Evolutionary conservation across 768 basidiomycete species (phyloP).

Genomic region (Pulveroboletus sp.): DNA sequence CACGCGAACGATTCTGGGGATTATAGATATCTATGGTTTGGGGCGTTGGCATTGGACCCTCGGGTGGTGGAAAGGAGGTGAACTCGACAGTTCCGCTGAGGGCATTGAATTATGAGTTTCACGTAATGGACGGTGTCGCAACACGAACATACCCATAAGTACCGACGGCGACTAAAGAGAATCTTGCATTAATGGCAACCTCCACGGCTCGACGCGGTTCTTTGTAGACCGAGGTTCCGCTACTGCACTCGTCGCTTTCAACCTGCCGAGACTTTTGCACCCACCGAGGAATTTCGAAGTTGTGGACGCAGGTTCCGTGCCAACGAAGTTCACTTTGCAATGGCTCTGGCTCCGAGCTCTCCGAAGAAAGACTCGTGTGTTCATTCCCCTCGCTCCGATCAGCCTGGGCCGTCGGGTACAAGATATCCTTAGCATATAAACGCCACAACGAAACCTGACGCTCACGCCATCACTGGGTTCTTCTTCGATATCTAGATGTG

Average conservation of each 20-base stretch:
- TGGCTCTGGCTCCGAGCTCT: slow-evolving; percentile 6
- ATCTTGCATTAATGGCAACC: slow-evolving; percentile 71
- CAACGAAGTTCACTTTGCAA: slow-evolving; percentile 36
- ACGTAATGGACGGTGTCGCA: neutral
- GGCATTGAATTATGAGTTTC: neutral
- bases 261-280: slow-evolving; percentile 69
- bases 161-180: slow-evolving; percentile 81
- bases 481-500: slow-evolving; percentile 35
- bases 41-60: slow-evolving; percentile 53
- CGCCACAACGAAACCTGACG: neutral
- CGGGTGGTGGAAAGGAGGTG: slow-evolving; percentile 63
- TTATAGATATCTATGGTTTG: slow-evolving; percentile 62
- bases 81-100: slow-evolving; percentile 63
- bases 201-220: slow-evolving; percentile 64
- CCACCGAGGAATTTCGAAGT: slow-evolving; percentile 71
- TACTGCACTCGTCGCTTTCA: slow-evolving; percentile 42
- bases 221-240: slow-evolving; percentile 41
- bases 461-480: slow-evolving; percentile 48
- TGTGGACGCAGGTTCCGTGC: slow-evolving; percentile 79
- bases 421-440: slow-evolving; percentile 3
- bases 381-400: slow-evolving; percentile 6
- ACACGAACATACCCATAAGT: slow-evolving; percentile 50
- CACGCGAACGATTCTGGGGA: slow-evolving; percentile 53
- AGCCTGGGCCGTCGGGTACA: slow-evolving; percentile 8
- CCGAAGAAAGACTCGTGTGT: slow-evolving; percentile 2